Percentiles rank a stretch among this genome's conserved stretches.
Conservation (phyloP, 306 rosid genomes). For the Quercus rubra region DNA sequence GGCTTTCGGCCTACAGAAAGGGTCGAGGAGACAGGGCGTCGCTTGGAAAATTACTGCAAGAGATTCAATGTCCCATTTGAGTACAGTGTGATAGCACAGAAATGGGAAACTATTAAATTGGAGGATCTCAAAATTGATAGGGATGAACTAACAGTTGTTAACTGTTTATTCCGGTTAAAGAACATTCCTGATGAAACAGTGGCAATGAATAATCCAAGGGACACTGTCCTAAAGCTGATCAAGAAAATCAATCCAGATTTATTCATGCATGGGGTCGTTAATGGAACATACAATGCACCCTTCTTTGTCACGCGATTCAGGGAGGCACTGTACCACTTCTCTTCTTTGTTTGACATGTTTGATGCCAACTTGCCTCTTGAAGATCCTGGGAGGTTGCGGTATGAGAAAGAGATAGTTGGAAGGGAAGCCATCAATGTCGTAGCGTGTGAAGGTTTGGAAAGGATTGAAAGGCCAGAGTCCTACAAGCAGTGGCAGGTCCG, state of each 20-base stretch:
- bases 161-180: slow-evolving; percentile 60
- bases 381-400: slow-evolving; percentile 42
- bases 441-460: slow-evolving; percentile 74
- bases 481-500: slow-evolving; percentile 87
- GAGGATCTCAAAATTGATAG: slow-evolving; percentile 53
- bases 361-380: slow-evolving; percentile 63
- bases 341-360: slow-evolving; percentile 70
- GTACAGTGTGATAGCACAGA: slow-evolving; percentile 50
- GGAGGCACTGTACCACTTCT: slow-evolving; percentile 74
- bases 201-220: slow-evolving; percentile 50
- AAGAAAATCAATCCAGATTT: slow-evolving; percentile 64
- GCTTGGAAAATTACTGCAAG: slow-evolving; percentile 51
- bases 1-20: slow-evolving; percentile 79
- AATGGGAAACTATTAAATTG: slow-evolving; percentile 55
- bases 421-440: slow-evolving; percentile 69
- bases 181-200: slow-evolving; percentile 61
- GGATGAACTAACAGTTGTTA: slow-evolving; percentile 49
- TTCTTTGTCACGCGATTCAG: slow-evolving; percentile 66
- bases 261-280: slow-evolving; percentile 66
- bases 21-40: slow-evolving; percentile 55
- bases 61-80: slow-evolving; percentile 58
- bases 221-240: slow-evolving; percentile 55
- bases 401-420: slow-evolving; percentile 60
- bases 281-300: slow-evolving; percentile 71
- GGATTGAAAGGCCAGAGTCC: slow-evolving; percentile 82